A percentile compares a stretch with the other conserved stretches of the same genome.
phyloP scores from a whole-genome alignment of 768 basidiomycete species.

The Calocybe cyanea region DNA sequence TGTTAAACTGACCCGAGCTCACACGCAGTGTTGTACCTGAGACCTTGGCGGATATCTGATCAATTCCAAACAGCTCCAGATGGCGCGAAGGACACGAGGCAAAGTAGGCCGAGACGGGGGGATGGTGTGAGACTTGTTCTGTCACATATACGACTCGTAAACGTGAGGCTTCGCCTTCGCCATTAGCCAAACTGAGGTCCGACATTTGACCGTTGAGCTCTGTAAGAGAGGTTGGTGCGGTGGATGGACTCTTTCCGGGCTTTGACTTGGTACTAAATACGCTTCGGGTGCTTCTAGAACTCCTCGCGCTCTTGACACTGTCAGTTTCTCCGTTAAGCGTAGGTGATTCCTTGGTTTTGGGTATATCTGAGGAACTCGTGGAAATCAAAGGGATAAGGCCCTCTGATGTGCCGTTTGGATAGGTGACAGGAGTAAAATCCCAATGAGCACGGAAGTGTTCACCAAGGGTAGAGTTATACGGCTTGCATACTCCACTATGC shows the following conservation, averaged over 20 bases:
- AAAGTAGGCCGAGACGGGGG: constrained; percentile 86
- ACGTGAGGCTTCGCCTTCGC: constrained; percentile 10
- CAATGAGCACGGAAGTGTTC: constrained; percentile 89
- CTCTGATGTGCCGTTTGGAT: constrained; percentile 43
- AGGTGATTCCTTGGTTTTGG: constrained; percentile 15
- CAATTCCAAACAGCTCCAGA: constrained; percentile 73
- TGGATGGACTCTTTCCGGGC: constrained; percentile 46
- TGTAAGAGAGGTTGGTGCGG: constrained; percentile 50
- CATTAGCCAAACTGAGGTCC: constrained; percentile 46
- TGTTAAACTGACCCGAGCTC: constrained; percentile 77
- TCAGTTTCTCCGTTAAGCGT: constrained; percentile 41
- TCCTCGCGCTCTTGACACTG: constrained; percentile 56
- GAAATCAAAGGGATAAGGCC: constrained; percentile 44
- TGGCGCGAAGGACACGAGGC: constrained; percentile 72
- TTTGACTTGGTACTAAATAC: constrained; percentile 55
- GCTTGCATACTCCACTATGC: constrained; percentile 93
- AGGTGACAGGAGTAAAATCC: constrained; percentile 66
- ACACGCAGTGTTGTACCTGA: constrained; percentile 86
- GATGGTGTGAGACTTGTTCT: constrained; percentile 96
- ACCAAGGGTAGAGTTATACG: constrained; percentile 83
- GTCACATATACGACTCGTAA: constrained; percentile 76
- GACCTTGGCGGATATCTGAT: constrained; percentile 92
- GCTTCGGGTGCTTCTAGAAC: constrained; percentile 59
- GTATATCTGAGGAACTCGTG: constrained; percentile 24
- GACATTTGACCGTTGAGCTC: constrained; percentile 56